Evolutionary conservation across 2,329 filamentous ascomycete genomes (phyloP), one percentile per base, ranked within the genome.

Genomic region (Leptographium radiaticola): DNA sequence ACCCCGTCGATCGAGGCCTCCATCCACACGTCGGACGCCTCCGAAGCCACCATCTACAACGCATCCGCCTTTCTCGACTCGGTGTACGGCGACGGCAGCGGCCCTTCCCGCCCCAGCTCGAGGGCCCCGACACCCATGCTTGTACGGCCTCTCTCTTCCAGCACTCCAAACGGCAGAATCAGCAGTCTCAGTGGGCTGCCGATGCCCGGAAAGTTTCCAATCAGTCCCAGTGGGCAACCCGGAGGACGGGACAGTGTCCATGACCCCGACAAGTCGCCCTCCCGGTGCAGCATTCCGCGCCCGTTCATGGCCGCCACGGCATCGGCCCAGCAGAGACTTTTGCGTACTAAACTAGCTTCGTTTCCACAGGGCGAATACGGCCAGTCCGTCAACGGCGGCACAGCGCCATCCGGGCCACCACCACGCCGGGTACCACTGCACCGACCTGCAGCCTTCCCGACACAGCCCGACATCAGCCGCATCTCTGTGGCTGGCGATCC

Each of bases 11-110:
- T 87, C 6, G 82, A 93, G 59, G 76, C 85, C 1, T 90, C 89
- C 1, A 74, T 96, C 13, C 80, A 81, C 52, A 77, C 81, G 2
- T 84, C 86, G 42, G 91, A 97, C 67, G 71, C 82, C 1, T 90
- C 89, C 1, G 91, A 97, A 66, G 86, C 88, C 7, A 78, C 83
- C 53, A 74, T 97, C 42, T 81, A 84, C 60, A 76, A 84, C 0
- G 89, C 89, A 2, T 74, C 83, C 3, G 74, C 80, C 16, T 96
- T 91, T 66, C 75, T 96, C 54, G 90, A 96, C 53, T 79, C 76
- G 7, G 77, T 89, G 16, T 95, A 86, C 64, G 77, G 80, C 51
- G 89, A 94, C 55, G 67, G 70, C 6, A 63, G 70, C 59, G 75
- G 71, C 58, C 73, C 77, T 55, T 78, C 76, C 53, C 79, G 79